phyloP scores from a whole-genome alignment of 2,329 filamentous ascomycete genomes.

The Colletotrichum sublineola region DNA sequence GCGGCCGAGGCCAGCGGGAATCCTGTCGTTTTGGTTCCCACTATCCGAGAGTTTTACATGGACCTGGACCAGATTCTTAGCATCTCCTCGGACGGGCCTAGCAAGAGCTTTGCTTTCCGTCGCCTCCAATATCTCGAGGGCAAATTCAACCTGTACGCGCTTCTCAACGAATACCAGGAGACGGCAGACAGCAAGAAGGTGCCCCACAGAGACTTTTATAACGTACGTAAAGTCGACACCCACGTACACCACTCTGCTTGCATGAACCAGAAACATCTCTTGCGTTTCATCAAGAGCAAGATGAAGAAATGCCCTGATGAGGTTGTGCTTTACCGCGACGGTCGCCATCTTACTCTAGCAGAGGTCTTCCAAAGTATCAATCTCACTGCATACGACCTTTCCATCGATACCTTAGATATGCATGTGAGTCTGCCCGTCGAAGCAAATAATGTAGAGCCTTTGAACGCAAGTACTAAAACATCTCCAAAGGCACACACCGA shows the following conservation, averaged over 20 bases:
- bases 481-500: constrained; percentile 85
- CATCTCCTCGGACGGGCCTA: constrained; percentile 94
- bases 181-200: constrained; percentile 98
- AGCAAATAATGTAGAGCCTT: neutral
- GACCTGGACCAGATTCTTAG: constrained; percentile 89
- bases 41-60: constrained; percentile 94
- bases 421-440: constrained; percentile 72
- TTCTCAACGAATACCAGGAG: constrained; percentile 97
- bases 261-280: constrained; percentile 99
- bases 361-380: constrained; percentile 99
- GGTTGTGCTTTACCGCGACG: constrained; percentile 91
- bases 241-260: constrained; percentile 99
- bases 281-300: constrained; percentile 99
- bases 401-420: constrained; percentile 99
- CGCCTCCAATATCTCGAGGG: constrained; percentile 95
- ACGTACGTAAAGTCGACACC: constrained; percentile 97
- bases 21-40: constrained; percentile 87
- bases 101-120: constrained; percentile 96
- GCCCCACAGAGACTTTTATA: constrained; percentile 98
- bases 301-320: constrained; percentile 99
- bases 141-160: constrained; percentile 93
- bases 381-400: constrained; percentile 95
- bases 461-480: constrained; percentile 8
- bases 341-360: constrained; percentile 87
- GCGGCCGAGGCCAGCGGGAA: constrained; percentile 71